Percentiles rank a stretch among this genome's conserved stretches.
These are phyloP conservation scores for Wickerhamiella occidentalis DNA, from an alignment of 805 yeast species.

Conservation along the genomic window DNA sequence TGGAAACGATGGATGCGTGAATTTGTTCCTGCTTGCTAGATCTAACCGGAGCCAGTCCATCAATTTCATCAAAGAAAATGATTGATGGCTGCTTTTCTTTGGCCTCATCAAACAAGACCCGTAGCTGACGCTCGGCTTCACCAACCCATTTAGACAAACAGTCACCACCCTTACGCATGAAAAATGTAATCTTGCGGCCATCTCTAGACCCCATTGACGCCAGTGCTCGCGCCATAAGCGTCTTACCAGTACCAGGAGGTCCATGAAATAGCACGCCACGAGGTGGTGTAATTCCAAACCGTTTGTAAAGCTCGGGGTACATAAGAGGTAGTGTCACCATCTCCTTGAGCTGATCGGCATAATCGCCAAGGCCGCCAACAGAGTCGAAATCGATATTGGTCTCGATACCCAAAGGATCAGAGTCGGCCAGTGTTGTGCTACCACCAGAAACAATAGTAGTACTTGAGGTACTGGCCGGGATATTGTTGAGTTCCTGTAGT, in stretches of 20 bases:
- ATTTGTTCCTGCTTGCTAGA: slow-evolving; percentile 97
- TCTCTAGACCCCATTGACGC: slow-evolving; percentile 90
- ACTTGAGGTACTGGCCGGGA: neutral
- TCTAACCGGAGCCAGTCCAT: slow-evolving; percentile 95
- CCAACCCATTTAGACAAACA: slow-evolving; percentile 98
- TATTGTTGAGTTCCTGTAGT: slow-evolving; percentile 8
- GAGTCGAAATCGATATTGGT: slow-evolving; percentile 73
- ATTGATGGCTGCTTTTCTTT: slow-evolving; percentile 91
- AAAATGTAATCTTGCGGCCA: slow-evolving; percentile 78
- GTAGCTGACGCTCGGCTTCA: slow-evolving; percentile 90
- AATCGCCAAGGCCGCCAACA: slow-evolving; percentile 85
- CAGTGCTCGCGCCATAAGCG: slow-evolving; percentile 92
- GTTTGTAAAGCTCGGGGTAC: slow-evolving; percentile 86
- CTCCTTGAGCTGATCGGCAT: slow-evolving; percentile 85
- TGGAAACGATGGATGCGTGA: slow-evolving; percentile 93
- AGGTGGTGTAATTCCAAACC: slow-evolving; percentile 88
- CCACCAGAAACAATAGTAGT: slow-evolving; percentile 41
- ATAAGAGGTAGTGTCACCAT: slow-evolving; percentile 90
- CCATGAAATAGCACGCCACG: slow-evolving; percentile 96
- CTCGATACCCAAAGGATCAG: slow-evolving; percentile 82
- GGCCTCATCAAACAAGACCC: slow-evolving; percentile 90
- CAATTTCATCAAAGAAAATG: slow-evolving; percentile 94
- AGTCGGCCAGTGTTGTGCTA: slow-evolving; percentile 28
- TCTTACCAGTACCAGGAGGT: slow-evolving; percentile 98
- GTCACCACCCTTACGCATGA: slow-evolving; percentile 98